A percentile compares a stretch with the other conserved stretches of the same genome.
Conservation (phyloP, 2,329 filamentous ascomycete genomes). For the Cercospora sesami region DNA sequence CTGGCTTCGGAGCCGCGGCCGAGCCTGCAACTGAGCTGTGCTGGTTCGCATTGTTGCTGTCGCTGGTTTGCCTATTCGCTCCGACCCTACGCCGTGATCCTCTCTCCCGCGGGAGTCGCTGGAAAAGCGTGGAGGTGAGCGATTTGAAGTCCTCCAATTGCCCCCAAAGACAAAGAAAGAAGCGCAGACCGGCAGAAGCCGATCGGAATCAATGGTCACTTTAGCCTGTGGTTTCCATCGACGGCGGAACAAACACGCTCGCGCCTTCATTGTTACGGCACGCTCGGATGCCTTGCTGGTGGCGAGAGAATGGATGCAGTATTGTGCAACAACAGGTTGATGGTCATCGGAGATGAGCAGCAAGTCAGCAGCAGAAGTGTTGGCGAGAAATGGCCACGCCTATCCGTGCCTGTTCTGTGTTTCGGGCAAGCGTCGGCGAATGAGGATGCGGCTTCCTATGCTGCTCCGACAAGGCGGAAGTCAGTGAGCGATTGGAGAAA, state of each 20-base stretch:
- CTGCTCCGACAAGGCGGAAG: background rate
- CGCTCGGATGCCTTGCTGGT: background rate
- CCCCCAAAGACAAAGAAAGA: background rate
- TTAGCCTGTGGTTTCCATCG: background rate
- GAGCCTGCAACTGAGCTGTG: background rate
- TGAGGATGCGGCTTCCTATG: background rate
- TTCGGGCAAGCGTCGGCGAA: slow-evolving; percentile 2
- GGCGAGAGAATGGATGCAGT: background rate
- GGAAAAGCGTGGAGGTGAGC: background rate
- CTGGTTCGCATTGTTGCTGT: background rate
- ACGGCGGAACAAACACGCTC: background rate
- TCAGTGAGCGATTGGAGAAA: background rate
- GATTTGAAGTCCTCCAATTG: background rate
- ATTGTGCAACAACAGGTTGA: background rate
- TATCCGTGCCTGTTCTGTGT: slow-evolving; percentile 2
- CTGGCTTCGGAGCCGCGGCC: background rate
- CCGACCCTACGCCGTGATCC: background rate
- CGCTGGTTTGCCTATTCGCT: background rate
- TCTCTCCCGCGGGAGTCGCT: background rate
- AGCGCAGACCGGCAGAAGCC: slow-evolving; percentile 8
- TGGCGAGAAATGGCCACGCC: background rate
- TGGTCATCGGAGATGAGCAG: background rate
- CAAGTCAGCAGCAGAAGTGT: background rate
- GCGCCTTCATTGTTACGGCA: background rate
- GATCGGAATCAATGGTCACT: slow-evolving; percentile 1